These are phyloP conservation scores for Mucor lusitanicus DNA, from an alignment of 371 early-diverging fungal species.

Conservation along the genomic window DNA sequence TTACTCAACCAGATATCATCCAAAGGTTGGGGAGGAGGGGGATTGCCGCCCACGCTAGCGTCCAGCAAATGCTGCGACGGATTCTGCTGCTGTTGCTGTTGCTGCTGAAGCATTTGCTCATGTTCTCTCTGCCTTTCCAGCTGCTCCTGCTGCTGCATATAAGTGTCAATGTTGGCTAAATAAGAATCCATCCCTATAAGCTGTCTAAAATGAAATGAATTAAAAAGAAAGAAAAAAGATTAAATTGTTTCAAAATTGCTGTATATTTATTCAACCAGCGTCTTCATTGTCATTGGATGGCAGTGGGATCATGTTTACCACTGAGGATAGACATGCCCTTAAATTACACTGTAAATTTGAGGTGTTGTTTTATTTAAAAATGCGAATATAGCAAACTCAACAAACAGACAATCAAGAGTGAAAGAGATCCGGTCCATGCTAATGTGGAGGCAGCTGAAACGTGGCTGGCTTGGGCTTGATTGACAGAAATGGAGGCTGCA, in stretches of 20 bases:
- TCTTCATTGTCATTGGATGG: not conserved
- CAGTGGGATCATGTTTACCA: too few species aligned
- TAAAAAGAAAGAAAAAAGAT: not conserved
- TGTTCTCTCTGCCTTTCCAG: not conserved
- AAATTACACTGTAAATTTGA: too few species aligned
- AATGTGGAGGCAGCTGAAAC: not conserved
- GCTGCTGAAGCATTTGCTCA: not conserved
- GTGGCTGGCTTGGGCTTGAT: not conserved
- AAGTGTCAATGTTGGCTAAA: constrained; percentile 19
- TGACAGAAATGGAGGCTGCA: not conserved
- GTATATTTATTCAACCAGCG: not conserved
- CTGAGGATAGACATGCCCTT: too few species aligned
- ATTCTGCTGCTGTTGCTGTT: not conserved
- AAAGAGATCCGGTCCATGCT: not conserved
- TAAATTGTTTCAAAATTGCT: not conserved
- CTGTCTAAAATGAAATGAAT: not conserved
- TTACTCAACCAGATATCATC: constrained; percentile 9
- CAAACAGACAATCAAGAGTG: not conserved
- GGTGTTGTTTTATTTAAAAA: not conserved
- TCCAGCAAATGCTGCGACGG: not conserved
- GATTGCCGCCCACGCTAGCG: not conserved
- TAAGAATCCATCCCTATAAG: constrained; percentile 19
- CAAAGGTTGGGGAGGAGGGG: not conserved
- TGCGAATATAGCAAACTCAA: not conserved
- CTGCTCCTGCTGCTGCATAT: constrained; percentile 16